Evolutionary conservation across 2,329 filamentous ascomycete genomes (phyloP), one percentile per base, ranked within the genome.

Genomic region (Colletotrichum filicis): DNA sequence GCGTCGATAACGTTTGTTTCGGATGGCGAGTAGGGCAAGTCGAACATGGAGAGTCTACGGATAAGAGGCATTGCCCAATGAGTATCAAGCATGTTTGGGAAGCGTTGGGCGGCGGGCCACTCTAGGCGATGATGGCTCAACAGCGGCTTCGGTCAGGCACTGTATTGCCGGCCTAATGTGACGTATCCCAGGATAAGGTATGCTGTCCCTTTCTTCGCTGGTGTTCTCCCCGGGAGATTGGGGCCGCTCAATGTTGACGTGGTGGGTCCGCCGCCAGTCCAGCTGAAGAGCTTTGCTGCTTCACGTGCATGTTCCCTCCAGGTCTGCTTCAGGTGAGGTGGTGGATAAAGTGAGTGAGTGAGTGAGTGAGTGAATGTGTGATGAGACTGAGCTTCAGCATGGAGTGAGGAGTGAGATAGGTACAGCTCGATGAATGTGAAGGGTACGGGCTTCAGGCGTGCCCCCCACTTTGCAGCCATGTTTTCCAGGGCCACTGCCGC

Each of bases 391-490:
- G 42, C 42, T 49, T n/a, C 42, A n/a, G 37, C 19, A 49, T 22
- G 42, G 9, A 9, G 19, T 49, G 42, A 49, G 19, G 32, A 12
- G 42, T 49, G 42, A 49, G 42, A 19, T 49, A 49, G 42, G 19
- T 49, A 49, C 19, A 22, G 42, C 37, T 42, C 14, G 37, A 42
- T 42, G 16, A 42, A 42, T 42, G 37, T 19, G 19, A 49, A 19
- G 7, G 19, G 42, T 19, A 49, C 7, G 19, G 19, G 42, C 42
- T 49, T 22, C 42, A 49, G 42, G 19, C 7, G 16, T 49, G 42
- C 2, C 42, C 68, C 63, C 59, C 69, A 68, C 69, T 59, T 63
- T 24, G 37, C 65, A 55, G 26, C 53, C 58, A 53, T 72, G 65
- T 42, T 49, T 49, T 19, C 32, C 42, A 46, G 68, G 28, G 37